Percentiles rank a stretch among this genome's conserved stretches.
phyloP scores from a whole-genome alignment of 2,329 filamentous ascomycete species.

The Verticillium albo-atrum region DNA sequence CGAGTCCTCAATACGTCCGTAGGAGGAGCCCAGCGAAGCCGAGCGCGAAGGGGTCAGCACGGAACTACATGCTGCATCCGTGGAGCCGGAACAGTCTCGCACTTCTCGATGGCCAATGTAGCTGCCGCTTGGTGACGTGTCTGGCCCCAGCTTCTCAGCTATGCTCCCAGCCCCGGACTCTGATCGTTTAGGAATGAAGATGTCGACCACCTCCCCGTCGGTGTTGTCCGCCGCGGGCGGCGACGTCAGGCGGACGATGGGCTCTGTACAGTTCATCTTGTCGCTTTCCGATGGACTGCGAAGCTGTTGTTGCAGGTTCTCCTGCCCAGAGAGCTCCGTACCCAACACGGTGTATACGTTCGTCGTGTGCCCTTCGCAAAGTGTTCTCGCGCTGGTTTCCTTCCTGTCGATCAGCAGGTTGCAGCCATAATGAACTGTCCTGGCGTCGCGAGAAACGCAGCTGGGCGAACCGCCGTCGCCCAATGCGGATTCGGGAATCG shows the following conservation, averaged over 20 bases:
- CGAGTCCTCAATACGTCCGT: constrained; percentile 57
- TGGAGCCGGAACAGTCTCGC: constrained; percentile 5
- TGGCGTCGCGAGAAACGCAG: neutral
- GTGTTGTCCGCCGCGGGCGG: neutral
- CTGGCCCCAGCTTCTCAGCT: neutral
- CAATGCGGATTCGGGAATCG: constrained; percentile 17
- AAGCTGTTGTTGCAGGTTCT: neutral
- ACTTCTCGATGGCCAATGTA: neutral
- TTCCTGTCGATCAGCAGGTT: constrained; percentile 41
- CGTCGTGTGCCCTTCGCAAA: constrained; percentile 20
- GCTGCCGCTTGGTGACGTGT: neutral
- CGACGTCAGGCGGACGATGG: constrained; percentile 1
- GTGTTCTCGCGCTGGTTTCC: constrained; percentile 3
- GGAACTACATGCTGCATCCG: constrained; percentile 1
- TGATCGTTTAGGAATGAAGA: neutral
- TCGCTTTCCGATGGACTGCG: neutral
- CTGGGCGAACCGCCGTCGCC: constrained; percentile 10
- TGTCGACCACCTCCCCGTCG: neutral
- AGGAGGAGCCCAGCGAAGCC: constrained; percentile 15
- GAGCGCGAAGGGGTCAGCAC: constrained; percentile 7
- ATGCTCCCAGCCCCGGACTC: neutral
- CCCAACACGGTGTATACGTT: constrained; percentile 43
- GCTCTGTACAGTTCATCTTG: constrained; percentile 8
- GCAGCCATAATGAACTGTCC: constrained; percentile 43
- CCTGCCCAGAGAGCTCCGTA: constrained; percentile 30